Evolutionary conservation across 1,284 basidiomycete species (phyloP).

Genomic region (Apiotrichum domesticum): DNA sequence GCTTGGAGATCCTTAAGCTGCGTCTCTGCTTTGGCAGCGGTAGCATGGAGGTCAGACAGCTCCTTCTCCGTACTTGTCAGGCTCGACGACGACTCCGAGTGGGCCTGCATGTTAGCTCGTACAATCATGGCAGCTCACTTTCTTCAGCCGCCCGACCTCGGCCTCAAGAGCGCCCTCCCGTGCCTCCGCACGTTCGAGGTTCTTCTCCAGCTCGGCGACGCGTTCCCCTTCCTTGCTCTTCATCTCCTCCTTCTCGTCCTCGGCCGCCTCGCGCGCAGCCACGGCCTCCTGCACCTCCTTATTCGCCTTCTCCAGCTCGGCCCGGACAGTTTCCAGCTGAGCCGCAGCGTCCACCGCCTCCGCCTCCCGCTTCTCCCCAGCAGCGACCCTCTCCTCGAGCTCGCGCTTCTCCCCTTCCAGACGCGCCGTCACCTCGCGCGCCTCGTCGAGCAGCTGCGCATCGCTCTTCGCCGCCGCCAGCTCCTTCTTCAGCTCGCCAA

Average conservation of each 20-base stretch:
- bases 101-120: conserved; percentile 17
- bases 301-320: conserved; percentile 7
- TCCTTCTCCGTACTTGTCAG: conserved; percentile 3
- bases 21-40: background rate
- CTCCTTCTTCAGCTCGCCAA: conserved; percentile 22
- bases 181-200: conserved; percentile 37
- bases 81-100: conserved; percentile 21
- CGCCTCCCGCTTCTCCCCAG: conserved; percentile 10
- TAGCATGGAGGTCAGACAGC: conserved; percentile 3
- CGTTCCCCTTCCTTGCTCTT: conserved; percentile 15
- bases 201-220: conserved; percentile 32
- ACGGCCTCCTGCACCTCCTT: conserved; percentile 1
- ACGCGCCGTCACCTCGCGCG: conserved; percentile 22
- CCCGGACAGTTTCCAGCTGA: conserved; percentile 10
- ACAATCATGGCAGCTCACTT: conserved; percentile 26
- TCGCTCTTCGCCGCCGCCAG: conserved; percentile 27
- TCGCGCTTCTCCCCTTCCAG: conserved; percentile 34
- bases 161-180: conserved; percentile 42
- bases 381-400: conserved; percentile 15
- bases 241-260: conserved; percentile 12
- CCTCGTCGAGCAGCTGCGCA: conserved; percentile 32
- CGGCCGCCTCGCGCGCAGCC: conserved; percentile 1
- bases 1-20: conserved; percentile 18
- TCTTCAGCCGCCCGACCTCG: conserved; percentile 40
- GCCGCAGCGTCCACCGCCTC: conserved; percentile 14